A percentile compares a stretch with the other conserved stretches of the same genome.
These are phyloP conservation scores for Fragilaria crotonensis DNA, from an alignment of 108 stramenopile species.

Conservation along the genomic window DNA sequence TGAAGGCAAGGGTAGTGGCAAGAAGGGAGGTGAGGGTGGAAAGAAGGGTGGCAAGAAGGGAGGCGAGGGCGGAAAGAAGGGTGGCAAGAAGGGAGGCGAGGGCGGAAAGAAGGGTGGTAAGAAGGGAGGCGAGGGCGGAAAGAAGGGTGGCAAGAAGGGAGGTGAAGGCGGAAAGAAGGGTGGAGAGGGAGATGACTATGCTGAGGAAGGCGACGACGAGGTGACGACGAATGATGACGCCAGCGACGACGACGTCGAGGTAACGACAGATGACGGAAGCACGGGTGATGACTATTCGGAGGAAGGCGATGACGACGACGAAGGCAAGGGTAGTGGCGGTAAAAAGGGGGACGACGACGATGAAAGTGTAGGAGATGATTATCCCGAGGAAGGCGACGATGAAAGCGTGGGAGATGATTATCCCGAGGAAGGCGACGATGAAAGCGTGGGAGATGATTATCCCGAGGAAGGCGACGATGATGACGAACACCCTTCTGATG, in stretches of 20 bases:
- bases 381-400: constrained; percentile 25
- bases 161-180: no score
- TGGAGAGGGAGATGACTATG: neutral
- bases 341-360: constrained; percentile 51
- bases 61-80: neutral
- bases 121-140: constrained; percentile 34
- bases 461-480: neutral
- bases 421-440: constrained; percentile 13
- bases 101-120: constrained; percentile 43
- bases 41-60: neutral
- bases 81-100: constrained; percentile 27
- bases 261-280: constrained; percentile 38
- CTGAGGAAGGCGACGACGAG: neutral
- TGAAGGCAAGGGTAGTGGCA: neutral
- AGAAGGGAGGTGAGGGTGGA: neutral
- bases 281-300: constrained; percentile 49
- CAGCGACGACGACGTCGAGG: neutral
- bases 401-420: constrained; percentile 27
- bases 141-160: no score
- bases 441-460: constrained; percentile 8
- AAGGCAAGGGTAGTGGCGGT: no score
- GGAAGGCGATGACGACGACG: no score
- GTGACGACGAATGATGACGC: neutral
- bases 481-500: neutral
- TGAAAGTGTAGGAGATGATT: constrained; percentile 55